Percentiles rank a stretch among this genome's conserved stretches.
These are phyloP conservation scores for Mucor piriformis DNA, from an alignment of 371 early-diverging fungal genomes.

Conservation along the genomic window DNA sequence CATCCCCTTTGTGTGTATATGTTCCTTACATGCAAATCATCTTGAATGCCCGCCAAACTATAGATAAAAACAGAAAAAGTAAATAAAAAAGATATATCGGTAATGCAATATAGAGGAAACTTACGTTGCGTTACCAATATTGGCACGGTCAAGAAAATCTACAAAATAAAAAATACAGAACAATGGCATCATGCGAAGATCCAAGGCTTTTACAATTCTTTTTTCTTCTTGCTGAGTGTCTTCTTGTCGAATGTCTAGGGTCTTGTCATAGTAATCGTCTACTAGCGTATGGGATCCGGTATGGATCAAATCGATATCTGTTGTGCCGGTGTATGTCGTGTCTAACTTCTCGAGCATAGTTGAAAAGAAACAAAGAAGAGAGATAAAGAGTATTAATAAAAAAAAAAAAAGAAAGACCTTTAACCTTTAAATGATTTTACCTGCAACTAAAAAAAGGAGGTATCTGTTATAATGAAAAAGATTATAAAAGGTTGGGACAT, in stretches of 20 bases:
- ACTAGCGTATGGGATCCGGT: background rate
- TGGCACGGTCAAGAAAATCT: constrained; percentile 49
- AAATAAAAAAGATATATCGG: constrained; percentile 13
- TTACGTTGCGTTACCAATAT: constrained; percentile 53
- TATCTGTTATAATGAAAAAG: background rate
- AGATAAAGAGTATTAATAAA: background rate
- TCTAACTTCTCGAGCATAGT: background rate
- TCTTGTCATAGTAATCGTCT: background rate
- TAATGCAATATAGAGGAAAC: background rate
- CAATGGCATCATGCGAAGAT: constrained; percentile 46
- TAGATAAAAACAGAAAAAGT: constrained; percentile 9
- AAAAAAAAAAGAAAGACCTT: background rate
- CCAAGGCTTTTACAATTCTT: constrained; percentile 32
- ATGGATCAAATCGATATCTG: background rate
- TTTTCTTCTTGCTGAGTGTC: constrained; percentile 31
- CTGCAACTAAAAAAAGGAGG: background rate
- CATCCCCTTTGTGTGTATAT: background rate
- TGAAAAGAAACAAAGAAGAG: background rate
- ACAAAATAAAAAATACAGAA: constrained; percentile 52
- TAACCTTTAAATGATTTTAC: background rate
- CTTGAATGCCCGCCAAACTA: constrained; percentile 28
- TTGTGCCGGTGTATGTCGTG: background rate
- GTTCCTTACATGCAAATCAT: constrained; percentile 24
- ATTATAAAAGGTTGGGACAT: background rate
- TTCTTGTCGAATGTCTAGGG: background rate